A percentile compares a stretch with the other conserved stretches of the same genome.
Evolutionary conservation across 1,284 basidiomycete species (phyloP).

Genomic region (Melampsora allii-populina): DNA sequence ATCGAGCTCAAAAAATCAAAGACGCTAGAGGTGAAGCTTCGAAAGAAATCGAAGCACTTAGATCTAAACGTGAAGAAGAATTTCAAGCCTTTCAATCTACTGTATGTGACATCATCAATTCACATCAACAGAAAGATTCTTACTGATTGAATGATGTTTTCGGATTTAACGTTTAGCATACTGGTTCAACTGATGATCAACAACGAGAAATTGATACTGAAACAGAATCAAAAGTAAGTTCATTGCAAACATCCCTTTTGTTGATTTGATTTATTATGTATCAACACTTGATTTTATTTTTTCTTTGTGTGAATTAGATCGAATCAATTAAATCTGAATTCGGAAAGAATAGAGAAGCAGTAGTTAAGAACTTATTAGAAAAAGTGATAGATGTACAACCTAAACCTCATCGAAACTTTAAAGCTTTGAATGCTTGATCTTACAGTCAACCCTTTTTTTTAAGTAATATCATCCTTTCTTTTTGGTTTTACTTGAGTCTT

Average conservation of each 20-base stretch:
- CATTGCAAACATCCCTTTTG: too few species aligned
- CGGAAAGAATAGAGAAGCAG: constrained; percentile 19
- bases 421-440: constrained; percentile 1
- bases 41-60: constrained; percentile 35
- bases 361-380: constrained; percentile 24
- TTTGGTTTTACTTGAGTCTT: too few species aligned
- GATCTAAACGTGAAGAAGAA: constrained; percentile 36
- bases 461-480: too few species aligned
- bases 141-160: background rate
- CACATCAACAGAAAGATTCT: background rate
- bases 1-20: constrained; percentile 40
- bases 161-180: background rate
- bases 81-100: constrained; percentile 28
- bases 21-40: constrained; percentile 40
- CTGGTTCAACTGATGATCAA: constrained; percentile 29
- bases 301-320: constrained; percentile 16
- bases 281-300: too few species aligned
- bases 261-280: too few species aligned
- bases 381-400: constrained; percentile 35
- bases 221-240: constrained; percentile 2
- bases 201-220: constrained; percentile 20
- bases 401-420: constrained; percentile 35
- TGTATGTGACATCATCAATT: background rate
- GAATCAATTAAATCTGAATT: constrained; percentile 35
- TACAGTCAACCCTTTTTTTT: too few species aligned